Evolutionary conservation across 2,329 filamentous ascomycete species (phyloP), one percentile per base, ranked within the genome.

Genomic region (Ceratocystis cacaofunesta): DNA sequence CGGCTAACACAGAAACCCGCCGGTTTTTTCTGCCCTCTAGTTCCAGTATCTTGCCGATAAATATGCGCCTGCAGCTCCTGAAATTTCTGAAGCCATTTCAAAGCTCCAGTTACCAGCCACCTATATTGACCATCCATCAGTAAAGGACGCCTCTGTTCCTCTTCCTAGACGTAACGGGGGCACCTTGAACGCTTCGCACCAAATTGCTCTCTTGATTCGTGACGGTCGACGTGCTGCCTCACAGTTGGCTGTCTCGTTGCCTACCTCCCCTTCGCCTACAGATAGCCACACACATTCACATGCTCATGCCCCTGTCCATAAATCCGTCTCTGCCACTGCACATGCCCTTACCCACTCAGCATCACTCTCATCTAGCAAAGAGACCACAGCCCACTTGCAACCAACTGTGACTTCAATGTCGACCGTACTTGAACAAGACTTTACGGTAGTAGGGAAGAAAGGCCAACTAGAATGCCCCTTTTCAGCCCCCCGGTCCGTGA

Each of bases 381-480:
- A 78, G 68, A 77, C 77, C 8, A 71, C 75, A 46, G 79, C 80
- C 19, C 76, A 76, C 58, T 76, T 76, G 43, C 76, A 75, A 44
- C 75, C 76, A 63, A 75, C 74, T 52, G 69, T 76, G 72, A 85
- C 84, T 19, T 82, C 85, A 68, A 78, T 83, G 73, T 85, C 85
- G 64, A 85, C 82, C 62, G 80, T 67, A 84, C 77, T 95, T 72
- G 92, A 96, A 76, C 88, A 88, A 76, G 92, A 96, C 75, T 96
- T 96, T 71, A 96, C 92, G 19, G 88, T 92, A 43, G 80, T 86
- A 72, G 92, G 92, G 68, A 90, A 85, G 71, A 89, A 88, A 71
- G 89, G 91, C 70, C 83, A 82, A 69, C 78, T 96, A 63, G 83
- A 84, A 70, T 96, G 92, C 75, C 92, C 92, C 0, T 96, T 95